phyloP scores from a whole-genome alignment of 305 asterid species.

The Rubia tinctorum region DNA sequence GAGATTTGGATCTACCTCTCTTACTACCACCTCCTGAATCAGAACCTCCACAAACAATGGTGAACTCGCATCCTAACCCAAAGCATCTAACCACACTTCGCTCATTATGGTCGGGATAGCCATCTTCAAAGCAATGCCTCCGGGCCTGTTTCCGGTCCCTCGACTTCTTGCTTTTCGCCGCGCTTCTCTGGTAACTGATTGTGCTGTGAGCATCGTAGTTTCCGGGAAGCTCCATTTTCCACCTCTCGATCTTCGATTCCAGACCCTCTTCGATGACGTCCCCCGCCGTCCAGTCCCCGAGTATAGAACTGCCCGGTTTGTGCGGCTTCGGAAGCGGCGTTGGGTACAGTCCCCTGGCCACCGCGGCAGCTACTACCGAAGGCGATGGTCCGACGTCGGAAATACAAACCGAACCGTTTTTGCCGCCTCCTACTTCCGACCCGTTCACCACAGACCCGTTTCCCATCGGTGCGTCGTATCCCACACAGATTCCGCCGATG shows the following conservation, averaged over 20 bases:
- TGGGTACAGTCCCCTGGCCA: slow-evolving; percentile 48
- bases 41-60: slow-evolving; percentile 25
- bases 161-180: neutral
- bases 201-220: slow-evolving; percentile 12
- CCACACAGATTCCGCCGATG: slow-evolving; percentile 13
- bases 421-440: slow-evolving; percentile 16
- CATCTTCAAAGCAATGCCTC: neutral
- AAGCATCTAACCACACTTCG: slow-evolving; percentile 36
- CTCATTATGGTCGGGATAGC: slow-evolving; percentile 5
- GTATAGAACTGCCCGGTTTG: slow-evolving; percentile 35
- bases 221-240: slow-evolving; percentile 39
- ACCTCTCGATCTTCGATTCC: slow-evolving; percentile 35
- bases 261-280: slow-evolving; percentile 41
- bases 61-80: slow-evolving; percentile 49
- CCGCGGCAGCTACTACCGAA: slow-evolving; percentile 55
- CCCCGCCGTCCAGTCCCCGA: slow-evolving; percentile 33
- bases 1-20: slow-evolving; percentile 14
- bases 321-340: slow-evolving; percentile 35
- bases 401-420: slow-evolving; percentile 18
- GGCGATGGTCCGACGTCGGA: slow-evolving; percentile 65
- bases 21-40: neutral
- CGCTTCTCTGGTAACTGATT: neutral
- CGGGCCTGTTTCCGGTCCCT: slow-evolving; percentile 12
- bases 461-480: slow-evolving; percentile 14
- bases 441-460: slow-evolving; percentile 31